Conservation (phyloP, 768 basidiomycete genomes). For the Phylloporus sp. region DNA sequence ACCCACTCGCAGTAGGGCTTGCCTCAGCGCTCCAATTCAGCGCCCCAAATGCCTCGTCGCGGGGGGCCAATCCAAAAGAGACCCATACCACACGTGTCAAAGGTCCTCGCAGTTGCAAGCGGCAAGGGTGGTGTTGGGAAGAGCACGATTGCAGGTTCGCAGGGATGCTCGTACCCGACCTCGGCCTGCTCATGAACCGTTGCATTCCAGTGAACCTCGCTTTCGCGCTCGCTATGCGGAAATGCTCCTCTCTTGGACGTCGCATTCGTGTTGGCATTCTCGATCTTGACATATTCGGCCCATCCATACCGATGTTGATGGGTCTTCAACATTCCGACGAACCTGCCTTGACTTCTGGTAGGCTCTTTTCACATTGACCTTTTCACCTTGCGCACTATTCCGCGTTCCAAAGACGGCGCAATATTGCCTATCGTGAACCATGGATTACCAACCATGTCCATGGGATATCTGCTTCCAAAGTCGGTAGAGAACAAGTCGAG, state of each 20-base stretch:
- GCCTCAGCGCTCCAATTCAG: constrained; percentile 29
- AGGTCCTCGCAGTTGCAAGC: constrained; percentile 79
- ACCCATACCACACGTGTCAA: constrained; percentile 66
- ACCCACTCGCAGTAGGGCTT: constrained; percentile 31
- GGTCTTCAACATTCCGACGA: constrained; percentile 76
- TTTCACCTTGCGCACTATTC: background rate
- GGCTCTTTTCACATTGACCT: constrained; percentile 16
- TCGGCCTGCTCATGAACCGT: constrained; percentile 7
- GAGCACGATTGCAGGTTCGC: constrained; percentile 82
- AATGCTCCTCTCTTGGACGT: constrained; percentile 27
- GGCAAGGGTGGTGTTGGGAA: constrained; percentile 98
- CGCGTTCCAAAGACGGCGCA: constrained; percentile 51
- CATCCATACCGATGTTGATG: constrained; percentile 90
- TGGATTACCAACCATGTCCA: constrained; percentile 91
- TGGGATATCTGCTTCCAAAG: constrained; percentile 85
- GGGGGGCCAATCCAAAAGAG: constrained; percentile 50
- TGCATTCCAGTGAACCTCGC: constrained; percentile 69
- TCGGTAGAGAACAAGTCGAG: constrained; percentile 42
- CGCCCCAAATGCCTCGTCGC: constrained; percentile 59
- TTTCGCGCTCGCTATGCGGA: constrained; percentile 56
- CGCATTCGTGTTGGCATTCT: constrained; percentile 76
- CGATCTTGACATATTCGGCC: constrained; percentile 95
- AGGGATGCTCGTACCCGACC: background rate
- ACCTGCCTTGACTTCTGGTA: constrained; percentile 69
- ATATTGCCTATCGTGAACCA: constrained; percentile 83